phyloP scores from a whole-genome alignment of 2,329 filamentous ascomycete species.

The Penicillium sp. region DNA sequence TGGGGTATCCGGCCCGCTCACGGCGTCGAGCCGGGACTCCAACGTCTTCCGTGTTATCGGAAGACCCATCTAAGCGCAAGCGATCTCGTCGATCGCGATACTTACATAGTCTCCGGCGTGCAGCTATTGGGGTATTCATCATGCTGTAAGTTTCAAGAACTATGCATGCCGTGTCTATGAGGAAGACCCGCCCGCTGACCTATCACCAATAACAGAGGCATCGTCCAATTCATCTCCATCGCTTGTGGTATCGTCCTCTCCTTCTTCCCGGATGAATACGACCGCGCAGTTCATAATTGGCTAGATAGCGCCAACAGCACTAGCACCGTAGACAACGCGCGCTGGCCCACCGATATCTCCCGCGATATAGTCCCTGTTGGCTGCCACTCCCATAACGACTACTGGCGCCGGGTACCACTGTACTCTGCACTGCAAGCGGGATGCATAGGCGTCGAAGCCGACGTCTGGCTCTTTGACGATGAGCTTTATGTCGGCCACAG shows the following conservation, averaged over 20 bases:
- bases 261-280: conserved; percentile 46
- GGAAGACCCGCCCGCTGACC: conserved; percentile 4
- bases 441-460: conserved; percentile 58
- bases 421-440: conserved; percentile 57
- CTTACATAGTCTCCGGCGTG: conserved; percentile 21
- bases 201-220: conserved; percentile 30
- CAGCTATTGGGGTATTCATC: conserved; percentile 28
- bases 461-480: conserved; percentile 55
- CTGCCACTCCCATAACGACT: conserved; percentile 61
- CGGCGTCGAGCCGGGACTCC: conserved; percentile 19
- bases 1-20: conserved; percentile 16
- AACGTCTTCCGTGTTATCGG: conserved; percentile 7
- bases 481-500: conserved; percentile 59
- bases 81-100: conserved; percentile 18
- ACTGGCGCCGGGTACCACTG: conserved; percentile 56
- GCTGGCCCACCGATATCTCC: conserved; percentile 52
- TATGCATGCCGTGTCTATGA: neutral
- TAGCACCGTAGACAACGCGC: conserved; percentile 38
- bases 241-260: conserved; percentile 39
- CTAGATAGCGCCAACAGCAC: conserved; percentile 37
- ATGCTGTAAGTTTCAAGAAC: conserved; percentile 35
- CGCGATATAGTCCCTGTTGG: conserved; percentile 51
- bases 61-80: conserved; percentile 8
- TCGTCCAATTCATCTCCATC: conserved; percentile 44
- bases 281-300: conserved; percentile 43